These are phyloP conservation scores for Prunus kanzakura DNA, from an alignment of 306 rosid genomes.

Conservation along the genomic window DNA sequence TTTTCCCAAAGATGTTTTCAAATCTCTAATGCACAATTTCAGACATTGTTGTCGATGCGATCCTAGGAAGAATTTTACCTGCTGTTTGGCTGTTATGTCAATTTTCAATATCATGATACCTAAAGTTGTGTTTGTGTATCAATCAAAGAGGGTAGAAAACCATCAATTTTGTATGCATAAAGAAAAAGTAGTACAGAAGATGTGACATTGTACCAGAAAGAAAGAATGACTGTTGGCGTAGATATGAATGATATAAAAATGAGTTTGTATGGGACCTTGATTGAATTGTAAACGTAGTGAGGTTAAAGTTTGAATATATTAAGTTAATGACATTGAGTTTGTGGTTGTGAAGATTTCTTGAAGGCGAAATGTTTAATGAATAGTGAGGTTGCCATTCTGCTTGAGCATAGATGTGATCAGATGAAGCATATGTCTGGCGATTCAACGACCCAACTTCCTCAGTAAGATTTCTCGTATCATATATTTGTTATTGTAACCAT, in stretches of 20 bases:
- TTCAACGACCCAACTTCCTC: conserved; percentile 20
- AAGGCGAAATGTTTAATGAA: conserved; percentile 39
- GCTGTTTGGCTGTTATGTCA: too few species aligned
- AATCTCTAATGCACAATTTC: not conserved
- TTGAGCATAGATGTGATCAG: conserved; percentile 34
- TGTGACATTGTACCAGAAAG: not conserved
- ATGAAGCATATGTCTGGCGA: conserved; percentile 15
- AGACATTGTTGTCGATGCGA: not conserved
- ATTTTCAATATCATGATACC: too few species aligned
- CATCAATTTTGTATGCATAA: too few species aligned
- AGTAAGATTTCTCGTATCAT: conserved; percentile 1
- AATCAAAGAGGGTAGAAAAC: too few species aligned
- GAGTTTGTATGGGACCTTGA: not conserved
- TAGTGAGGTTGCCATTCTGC: conserved; percentile 33
- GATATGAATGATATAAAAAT: too few species aligned
- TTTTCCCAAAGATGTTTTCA: too few species aligned
- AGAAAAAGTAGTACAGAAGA: too few species aligned
- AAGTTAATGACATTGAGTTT: not conserved
- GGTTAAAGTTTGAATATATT: not conserved
- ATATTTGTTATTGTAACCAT: too few species aligned
- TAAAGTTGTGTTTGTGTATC: too few species aligned
- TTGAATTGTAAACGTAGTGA: not conserved
- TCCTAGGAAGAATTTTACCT: not conserved
- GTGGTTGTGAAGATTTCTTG: conserved; percentile 21
- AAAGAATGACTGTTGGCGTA: too few species aligned